Base-by-base conservation (phyloP, 495 filamentous ascomycete species). In the Niebla homalea region DNA sequence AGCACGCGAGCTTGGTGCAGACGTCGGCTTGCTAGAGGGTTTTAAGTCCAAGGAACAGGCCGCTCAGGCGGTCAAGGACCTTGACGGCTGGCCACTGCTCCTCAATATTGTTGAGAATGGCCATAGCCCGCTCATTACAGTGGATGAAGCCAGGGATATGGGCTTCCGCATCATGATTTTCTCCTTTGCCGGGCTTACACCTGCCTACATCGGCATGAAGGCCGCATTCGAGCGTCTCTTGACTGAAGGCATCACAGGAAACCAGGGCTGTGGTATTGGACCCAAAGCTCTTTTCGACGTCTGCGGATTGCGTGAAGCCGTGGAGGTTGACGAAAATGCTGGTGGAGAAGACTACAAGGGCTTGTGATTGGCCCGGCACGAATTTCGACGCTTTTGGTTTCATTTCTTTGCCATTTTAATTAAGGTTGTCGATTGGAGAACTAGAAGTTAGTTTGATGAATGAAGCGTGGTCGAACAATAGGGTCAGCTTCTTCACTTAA, bases 81-180 rank as follows among this genome's bases (percentile, higher is more conserved):
- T 84, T 4, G 71, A 69, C 2, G 73, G 72, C 0, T 76, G 71
- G 68, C 80, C 80, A 2, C 62, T 83, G 21, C 60, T 82, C 8
- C 65, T 83, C 20, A 85, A 85, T 53, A 79, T 76, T 57, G 80
- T 85, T 4, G 74, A 76, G 52, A 73, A 77, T 46, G 80, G 81
- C 12, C 73, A 72, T 12, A 75, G 66, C 1, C 80, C 81, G 0
- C 56, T 73, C 5, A 75, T 81, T 20, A 75, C 70, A 8, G 71
- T 70, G 16, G 60, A 72, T 5, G 75, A 81, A 57, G 78, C 80
- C 0, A 59, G 69, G 49, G 69, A 74, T 41, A 68, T 84, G 62
- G 80, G 82, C 2, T 85, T 77, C 59, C 63, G 69, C 37, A 75
- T 84, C 36, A 78, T 81, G 43, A 81, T 85, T 22, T 79, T 76